Percentiles rank a stretch among this genome's conserved stretches.
These are phyloP conservation scores for Abrus precatorius DNA, from an alignment of 306 rosid species.

Conservation along the genomic window DNA sequence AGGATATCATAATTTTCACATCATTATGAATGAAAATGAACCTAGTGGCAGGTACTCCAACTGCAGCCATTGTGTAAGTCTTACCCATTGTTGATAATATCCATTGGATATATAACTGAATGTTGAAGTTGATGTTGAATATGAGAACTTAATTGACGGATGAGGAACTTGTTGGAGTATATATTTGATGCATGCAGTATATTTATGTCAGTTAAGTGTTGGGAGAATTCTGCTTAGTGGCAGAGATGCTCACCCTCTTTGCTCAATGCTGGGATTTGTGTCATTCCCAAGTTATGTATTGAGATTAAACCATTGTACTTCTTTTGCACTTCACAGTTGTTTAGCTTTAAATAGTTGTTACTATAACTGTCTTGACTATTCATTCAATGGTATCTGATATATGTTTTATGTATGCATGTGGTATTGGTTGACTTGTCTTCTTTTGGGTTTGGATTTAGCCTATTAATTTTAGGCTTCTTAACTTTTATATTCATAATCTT, in stretches of 20 bases:
- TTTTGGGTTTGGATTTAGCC: background rate
- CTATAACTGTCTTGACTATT: background rate
- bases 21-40: conserved; percentile 1
- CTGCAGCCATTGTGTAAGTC: background rate
- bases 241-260: conserved; percentile 13
- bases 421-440: background rate
- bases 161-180: background rate
- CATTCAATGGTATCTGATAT: background rate
- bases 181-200: background rate
- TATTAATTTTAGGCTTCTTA: conserved; percentile 3
- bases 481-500: conserved; percentile 35
- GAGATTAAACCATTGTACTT: conserved; percentile 6
- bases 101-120: background rate
- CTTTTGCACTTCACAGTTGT: background rate
- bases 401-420: background rate
- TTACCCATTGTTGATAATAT: background rate
- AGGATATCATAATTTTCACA: background rate
- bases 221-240: conserved; percentile 15
- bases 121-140: conserved; percentile 19
- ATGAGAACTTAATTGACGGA: background rate
- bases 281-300: background rate
- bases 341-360: background rate
- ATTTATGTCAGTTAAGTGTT: conserved; percentile 11
- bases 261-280: background rate
- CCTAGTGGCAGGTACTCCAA: background rate